Base-by-base conservation (phyloP, 306 rosid genomes). In the Vigna reflexopilosa region DNA sequence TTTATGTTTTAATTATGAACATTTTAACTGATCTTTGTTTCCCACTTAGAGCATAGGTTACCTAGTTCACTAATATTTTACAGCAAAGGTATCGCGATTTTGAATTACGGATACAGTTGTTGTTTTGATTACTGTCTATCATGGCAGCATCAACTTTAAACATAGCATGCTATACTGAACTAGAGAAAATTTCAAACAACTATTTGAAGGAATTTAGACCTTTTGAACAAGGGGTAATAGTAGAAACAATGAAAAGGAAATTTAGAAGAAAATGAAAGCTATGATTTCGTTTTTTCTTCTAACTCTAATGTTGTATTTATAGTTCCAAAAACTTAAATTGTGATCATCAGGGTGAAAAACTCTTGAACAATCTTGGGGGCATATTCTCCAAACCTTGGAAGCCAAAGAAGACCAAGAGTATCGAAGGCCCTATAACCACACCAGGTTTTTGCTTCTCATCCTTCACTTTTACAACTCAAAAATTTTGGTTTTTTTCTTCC, bases 281-380 rank as follows among this genome's bases (percentile, higher is more conserved):
- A 22, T 15, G 67, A 59, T 63, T 38, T 62, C 19, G 2, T 71
- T 52, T 55, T 7, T 64, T 52, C 72, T 80, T 63, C 9, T 15
- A 42, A 9, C 61, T 36, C 15, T 11, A 9, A 10, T 50, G 40
- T 4, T 19, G 14, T 4, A 19, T 28, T 47, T 38, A 17, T 42
- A 49, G 24, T 50, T 64, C 26, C 3, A 69, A 67, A 56, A 49
- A 5, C 14, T 65, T 34, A 26, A 16, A 44, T 76, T 76, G 4
- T 51, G 28, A 68, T 50, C 22, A 59, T 74, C 84, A 95, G 98
- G 99, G 99, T 38, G 99, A 96, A 85, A 96, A 96, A 81, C 94
- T 96, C 83, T 84, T 96, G 42, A 91, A 86, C 83, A 88, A 85
- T 87, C 99, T 96, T 62, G 99, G 99, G 34, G 99, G 99, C 77